These are phyloP conservation scores for Phyllosticta paracitricarpa DNA, from an alignment of 2,329 filamentous ascomycete species.

Conservation along the genomic window DNA sequence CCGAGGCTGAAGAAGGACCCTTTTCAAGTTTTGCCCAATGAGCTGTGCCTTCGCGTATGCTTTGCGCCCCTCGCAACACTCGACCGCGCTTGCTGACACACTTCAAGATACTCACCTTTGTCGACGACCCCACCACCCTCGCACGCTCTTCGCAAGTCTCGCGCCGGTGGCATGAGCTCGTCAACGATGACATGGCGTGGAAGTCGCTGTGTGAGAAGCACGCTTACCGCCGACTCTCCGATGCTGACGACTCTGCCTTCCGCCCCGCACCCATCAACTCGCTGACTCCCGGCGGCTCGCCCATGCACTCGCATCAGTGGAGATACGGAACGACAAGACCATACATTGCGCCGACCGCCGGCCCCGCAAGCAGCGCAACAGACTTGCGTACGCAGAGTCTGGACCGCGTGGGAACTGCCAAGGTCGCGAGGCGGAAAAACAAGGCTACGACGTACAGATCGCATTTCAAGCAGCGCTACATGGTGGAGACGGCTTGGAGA, in stretches of 20 bases:
- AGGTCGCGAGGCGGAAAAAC: conserved; percentile 35
- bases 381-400: conserved; percentile 46
- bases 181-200: conserved; percentile 97
- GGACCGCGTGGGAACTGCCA: conserved; percentile 34
- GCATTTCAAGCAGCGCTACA: conserved; percentile 94
- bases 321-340: background rate
- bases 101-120: conserved; percentile 83
- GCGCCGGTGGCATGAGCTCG: conserved; percentile 79
- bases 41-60: conserved; percentile 78
- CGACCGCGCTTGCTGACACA: conserved; percentile 9
- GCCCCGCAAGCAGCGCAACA: conserved; percentile 36
- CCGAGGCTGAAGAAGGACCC: conserved; percentile 93
- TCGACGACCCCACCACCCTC: conserved; percentile 91
- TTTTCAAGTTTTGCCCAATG: conserved; percentile 83
- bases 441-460: conserved; percentile 81
- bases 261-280: background rate
- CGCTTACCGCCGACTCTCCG: conserved; percentile 58
- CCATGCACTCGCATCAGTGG: conserved; percentile 1
- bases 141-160: conserved; percentile 95
- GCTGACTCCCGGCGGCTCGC: conserved; percentile 13
- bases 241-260: conserved; percentile 21
- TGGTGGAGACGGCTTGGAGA: conserved; percentile 95
- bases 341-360: conserved; percentile 15
- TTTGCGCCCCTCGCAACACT: background rate
- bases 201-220: conserved; percentile 95